Percentiles rank a stretch among this genome's conserved stretches.
Conservation (phyloP, 2,329 filamentous ascomycete species). For the Penicillium hordei region DNA sequence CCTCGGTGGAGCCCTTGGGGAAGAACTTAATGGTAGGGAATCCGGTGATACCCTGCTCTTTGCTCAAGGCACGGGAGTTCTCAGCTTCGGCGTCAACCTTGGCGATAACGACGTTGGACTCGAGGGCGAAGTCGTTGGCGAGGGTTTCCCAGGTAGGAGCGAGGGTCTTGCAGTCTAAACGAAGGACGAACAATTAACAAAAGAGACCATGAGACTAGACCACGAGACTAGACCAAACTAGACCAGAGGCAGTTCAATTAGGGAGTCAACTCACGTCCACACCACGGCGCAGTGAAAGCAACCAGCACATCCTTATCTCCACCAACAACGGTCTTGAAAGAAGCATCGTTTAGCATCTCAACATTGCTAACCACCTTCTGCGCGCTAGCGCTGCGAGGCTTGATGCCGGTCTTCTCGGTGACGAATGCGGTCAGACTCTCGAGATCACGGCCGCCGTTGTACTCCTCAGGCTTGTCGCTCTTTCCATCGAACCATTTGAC, state of each 20-base stretch:
- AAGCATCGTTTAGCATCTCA: constrained; percentile 73
- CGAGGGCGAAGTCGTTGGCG: constrained; percentile 75
- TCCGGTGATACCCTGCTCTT: constrained; percentile 73
- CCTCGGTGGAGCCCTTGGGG: constrained; percentile 74
- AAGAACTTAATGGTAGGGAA: constrained; percentile 99
- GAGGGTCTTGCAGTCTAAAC: constrained; percentile 89
- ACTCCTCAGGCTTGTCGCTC: constrained; percentile 79
- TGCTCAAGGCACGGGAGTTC: constrained; percentile 75
- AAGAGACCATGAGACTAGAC: too few species aligned
- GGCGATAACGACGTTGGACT: constrained; percentile 78
- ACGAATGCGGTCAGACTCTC: constrained; percentile 82
- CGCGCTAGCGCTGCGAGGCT: constrained; percentile 62
- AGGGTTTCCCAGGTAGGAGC: constrained; percentile 88
- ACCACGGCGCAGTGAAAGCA: constrained; percentile 98
- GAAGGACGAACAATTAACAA: constrained; percentile 7
- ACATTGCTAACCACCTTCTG: constrained; percentile 70
- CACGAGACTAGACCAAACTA: too few species aligned
- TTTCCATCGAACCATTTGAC: constrained; percentile 98
- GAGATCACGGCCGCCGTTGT: constrained; percentile 81
- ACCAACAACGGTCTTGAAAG: constrained; percentile 76
- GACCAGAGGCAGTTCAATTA: constrained; percentile 1
- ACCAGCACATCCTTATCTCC: constrained; percentile 87
- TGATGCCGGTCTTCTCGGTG: constrained; percentile 80
- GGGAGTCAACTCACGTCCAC: constrained; percentile 73
- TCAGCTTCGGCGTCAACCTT: constrained; percentile 93